Base-by-base conservation (phyloP, 2,329 filamentous ascomycete species). In the Lomentospora prolificans region DNA sequence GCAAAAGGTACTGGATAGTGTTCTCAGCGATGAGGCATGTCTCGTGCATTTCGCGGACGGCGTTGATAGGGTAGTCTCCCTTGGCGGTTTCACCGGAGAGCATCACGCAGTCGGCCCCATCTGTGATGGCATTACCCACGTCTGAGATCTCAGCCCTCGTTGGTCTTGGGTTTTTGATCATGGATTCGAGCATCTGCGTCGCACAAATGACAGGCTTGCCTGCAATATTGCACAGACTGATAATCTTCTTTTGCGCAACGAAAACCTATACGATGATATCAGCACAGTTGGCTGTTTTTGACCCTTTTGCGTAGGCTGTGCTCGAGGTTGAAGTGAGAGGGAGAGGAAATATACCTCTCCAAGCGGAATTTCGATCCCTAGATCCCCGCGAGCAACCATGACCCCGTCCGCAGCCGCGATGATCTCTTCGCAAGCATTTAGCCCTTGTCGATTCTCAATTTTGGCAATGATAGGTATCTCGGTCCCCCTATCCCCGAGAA, bases 161-260 rank as follows among this genome's bases (percentile, higher is more conserved):
- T 53, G 94, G 94, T 60, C 94, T 89, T 63, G 94, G 94, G 81
- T 99, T 99, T 82, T 96, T 96, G 74, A 96, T 99, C 94, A 99
- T 99, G 61, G 90, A 96, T 82, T 99, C 94, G 41, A 99, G 84
- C 94, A 99, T 99, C 80, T 99, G 94, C 33, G 94, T 99, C 58
- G 94, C 94, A 75, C 92, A 97, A 72, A 99, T 96, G 72, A 92
- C 91, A 64, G 94, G 94, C 83, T 99, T 99, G 75, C 94, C 94
- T 64, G 90, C 91, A 69, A 96, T 85, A 81, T 99, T 99, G 85
- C 94, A 99, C 86, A 97, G 97, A 75, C 94, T 91, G 74, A 99
- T 99, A 83, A 99, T 91, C 89, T 99, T 99, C 87, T 99, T 99
- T 81, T 99, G 94, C 57, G 94, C 94, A 64, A 95, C 90, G 75